A percentile compares a stretch with the other conserved stretches of the same genome.
These are phyloP conservation scores for Cryptosporidium viatorum DNA, from an alignment of 169 alveolate genomes.

Conservation along the genomic window DNA sequence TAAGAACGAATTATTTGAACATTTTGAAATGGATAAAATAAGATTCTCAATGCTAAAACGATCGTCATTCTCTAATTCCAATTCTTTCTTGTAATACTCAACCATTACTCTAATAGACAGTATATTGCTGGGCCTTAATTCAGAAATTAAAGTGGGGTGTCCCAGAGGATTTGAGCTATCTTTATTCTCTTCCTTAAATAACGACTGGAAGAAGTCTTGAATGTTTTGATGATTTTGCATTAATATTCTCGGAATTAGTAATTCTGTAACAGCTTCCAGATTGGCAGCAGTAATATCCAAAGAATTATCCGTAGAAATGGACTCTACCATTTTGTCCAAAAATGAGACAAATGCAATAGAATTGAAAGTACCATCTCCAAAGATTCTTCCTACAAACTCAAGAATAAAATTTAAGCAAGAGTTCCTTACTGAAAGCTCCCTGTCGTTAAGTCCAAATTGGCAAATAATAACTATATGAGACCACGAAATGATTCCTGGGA, in stretches of 20 bases:
- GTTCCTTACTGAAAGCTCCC: neutral
- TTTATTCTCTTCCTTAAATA: neutral
- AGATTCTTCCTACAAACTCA: slow-evolving; percentile 7
- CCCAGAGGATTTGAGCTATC: neutral
- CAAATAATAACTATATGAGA: slow-evolving; percentile 36
- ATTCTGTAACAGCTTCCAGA: slow-evolving; percentile 38
- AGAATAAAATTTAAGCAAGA: slow-evolving; percentile 13
- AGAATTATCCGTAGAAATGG: neutral
- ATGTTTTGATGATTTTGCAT: neutral
- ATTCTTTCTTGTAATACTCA: slow-evolving; percentile 10
- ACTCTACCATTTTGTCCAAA: slow-evolving; percentile 37
- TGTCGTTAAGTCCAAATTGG: slow-evolving; percentile 66
- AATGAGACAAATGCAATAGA: slow-evolving; percentile 13
- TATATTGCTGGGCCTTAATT: slow-evolving; percentile 22
- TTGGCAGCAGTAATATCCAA: slow-evolving; percentile 55
- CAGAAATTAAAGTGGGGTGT: neutral
- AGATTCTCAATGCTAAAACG: slow-evolving; percentile 10
- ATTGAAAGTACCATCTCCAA: slow-evolving; percentile 22
- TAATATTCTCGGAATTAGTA: neutral
- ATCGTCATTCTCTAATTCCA: neutral
- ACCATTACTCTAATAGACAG: slow-evolving; percentile 14
- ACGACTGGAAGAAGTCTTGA: neutral
- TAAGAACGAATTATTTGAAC: slow-evolving; percentile 47
- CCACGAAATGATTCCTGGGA: slow-evolving; percentile 15
- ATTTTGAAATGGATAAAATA: slow-evolving; percentile 16